Evolutionary conservation across 441 rosid genomes (phyloP).

Genomic region (Capsella rubella): DNA sequence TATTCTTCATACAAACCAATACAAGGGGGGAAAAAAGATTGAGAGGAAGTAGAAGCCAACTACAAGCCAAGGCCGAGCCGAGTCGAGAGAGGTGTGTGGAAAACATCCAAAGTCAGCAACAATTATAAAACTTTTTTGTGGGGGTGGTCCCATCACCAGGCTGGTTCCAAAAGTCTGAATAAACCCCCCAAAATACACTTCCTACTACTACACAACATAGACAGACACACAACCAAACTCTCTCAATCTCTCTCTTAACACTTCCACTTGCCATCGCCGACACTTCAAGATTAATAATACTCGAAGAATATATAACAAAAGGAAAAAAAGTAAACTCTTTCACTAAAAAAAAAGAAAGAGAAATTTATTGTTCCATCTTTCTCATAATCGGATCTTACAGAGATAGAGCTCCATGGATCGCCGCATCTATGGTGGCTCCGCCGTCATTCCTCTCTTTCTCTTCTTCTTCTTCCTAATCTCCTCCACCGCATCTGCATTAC

Average conservation of each 20-base stretch:
- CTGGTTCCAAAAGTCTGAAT: conserved; percentile 38
- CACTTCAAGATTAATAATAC: conserved; percentile 26
- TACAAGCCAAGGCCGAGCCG: conserved; percentile 13
- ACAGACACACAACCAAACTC: conserved; percentile 43
- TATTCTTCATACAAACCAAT: not conserved
- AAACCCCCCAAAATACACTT: conserved; percentile 7
- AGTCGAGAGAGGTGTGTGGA: not conserved
- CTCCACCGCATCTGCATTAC: conserved; percentile 35
- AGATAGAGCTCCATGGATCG: conserved; percentile 45
- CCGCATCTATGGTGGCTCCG: conserved; percentile 44
- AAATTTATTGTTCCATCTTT: conserved; percentile 28
- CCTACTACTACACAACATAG: conserved; percentile 30
- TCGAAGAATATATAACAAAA: not conserved
- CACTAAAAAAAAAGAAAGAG: not conserved
- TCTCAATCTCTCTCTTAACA: conserved; percentile 18
- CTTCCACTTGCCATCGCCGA: conserved; percentile 44
- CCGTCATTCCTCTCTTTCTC: conserved; percentile 24
- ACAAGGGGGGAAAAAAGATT: not conserved
- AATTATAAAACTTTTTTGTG: not conserved
- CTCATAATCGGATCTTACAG: conserved; percentile 28
- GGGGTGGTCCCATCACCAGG: conserved; percentile 43
- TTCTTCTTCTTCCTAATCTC: conserved; percentile 20
- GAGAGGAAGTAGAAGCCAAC: not conserved
- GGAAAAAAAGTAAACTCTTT: conserved; percentile 38
- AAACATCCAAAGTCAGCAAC: conserved; percentile 26